Evolutionary conservation across 192 early-diverging fungal genomes (phyloP), one percentile per base, ranked within the genome.

Genomic region (Cetraspora pellucida): DNA sequence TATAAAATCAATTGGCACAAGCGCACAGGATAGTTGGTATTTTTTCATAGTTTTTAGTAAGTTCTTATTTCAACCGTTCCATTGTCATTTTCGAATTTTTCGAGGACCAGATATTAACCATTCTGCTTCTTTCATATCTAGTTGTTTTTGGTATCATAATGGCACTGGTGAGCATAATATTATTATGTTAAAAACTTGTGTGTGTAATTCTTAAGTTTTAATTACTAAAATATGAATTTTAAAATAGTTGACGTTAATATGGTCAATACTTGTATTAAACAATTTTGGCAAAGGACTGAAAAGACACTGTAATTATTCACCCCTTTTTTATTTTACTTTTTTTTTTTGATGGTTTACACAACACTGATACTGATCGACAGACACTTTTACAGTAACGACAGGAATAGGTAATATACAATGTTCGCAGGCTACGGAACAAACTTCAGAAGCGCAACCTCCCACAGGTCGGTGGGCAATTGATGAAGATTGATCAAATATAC

Each of bases 41-140:
- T 74, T 74, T 46, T 74, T 74, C 31, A 68, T 23, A 9, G 0
- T 5, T 25, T 46, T 25, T 47, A 68, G 66, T 68, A 68, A 68
- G 66, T 68, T 23, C n/a, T 3, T 44, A 16, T 28, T 11, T 21
- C 9, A 21, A 8, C 8, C 25, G 7, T 67, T 47, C 7, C 9
- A 25, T 25, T 17, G 43, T 45, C 7, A 28, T 44, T 44, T 21
- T 47, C 10, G 10, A 25, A n/a, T 67, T 67, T 25, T 0, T 67
- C 47, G 2, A 13, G 2, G 10, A 23, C 23, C 7, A 45, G 14
- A 23, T 46, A 46, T 31, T 46, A 46, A 46, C 21, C 10, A 21
- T 10, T 46, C 21, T 11, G 17, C 11, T 67, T 49, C 13, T 9
- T 47, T n/a, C 2, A 4, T 10, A 46, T 25, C 0, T 27, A 68